These are phyloP conservation scores for Chionographis japonica DNA, from an alignment of 106 monocot genomes.

Conservation along the genomic window DNA sequence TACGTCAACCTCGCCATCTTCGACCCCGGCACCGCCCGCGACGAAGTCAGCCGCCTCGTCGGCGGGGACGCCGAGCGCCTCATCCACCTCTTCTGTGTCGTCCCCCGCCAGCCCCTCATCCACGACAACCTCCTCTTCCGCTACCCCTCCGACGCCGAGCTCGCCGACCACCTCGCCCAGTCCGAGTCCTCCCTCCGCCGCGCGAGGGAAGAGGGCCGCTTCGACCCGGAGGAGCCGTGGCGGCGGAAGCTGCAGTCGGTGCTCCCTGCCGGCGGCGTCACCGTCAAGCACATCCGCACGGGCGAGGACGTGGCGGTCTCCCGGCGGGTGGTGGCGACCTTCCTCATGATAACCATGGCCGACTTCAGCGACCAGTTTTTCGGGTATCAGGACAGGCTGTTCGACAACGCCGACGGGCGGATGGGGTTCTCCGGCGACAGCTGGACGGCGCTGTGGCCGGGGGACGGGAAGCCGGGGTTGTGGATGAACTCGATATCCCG, in stretches of 20 bases:
- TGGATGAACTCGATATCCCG: conserved; percentile 75
- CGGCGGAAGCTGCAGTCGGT: conserved; percentile 39
- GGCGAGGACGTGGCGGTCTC: conserved; percentile 66
- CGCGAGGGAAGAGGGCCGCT: conserved; percentile 8
- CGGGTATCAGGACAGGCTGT: conserved; percentile 66
- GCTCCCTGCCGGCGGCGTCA: conserved; percentile 49
- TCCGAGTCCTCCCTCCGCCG: conserved; percentile 22
- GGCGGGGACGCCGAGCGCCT: conserved; percentile 62
- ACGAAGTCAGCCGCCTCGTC: conserved; percentile 35
- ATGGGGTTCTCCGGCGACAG: conserved; percentile 55
- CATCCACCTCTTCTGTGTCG: conserved; percentile 88
- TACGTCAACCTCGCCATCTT: conserved; percentile 99
- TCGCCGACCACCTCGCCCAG: conserved; percentile 35
- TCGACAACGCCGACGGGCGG: conserved; percentile 59
- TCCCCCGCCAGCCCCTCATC: conserved; percentile 73
- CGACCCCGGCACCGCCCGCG: conserved; percentile 49
- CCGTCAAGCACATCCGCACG: conserved; percentile 66
- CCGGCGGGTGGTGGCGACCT: conserved; percentile 49
- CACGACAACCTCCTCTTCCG: conserved; percentile 75
- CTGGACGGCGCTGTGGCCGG: conserved; percentile 48
- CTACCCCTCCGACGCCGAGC: conserved; percentile 59
- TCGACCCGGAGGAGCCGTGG: conserved; percentile 39
- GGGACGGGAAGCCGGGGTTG: conserved; percentile 63
- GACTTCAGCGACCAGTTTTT: conserved; percentile 86
- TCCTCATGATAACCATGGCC: conserved; percentile 74